These are phyloP conservation scores for Coniferiporia weirii DNA, from an alignment of 1,284 basidiomycete genomes.

Conservation along the genomic window DNA sequence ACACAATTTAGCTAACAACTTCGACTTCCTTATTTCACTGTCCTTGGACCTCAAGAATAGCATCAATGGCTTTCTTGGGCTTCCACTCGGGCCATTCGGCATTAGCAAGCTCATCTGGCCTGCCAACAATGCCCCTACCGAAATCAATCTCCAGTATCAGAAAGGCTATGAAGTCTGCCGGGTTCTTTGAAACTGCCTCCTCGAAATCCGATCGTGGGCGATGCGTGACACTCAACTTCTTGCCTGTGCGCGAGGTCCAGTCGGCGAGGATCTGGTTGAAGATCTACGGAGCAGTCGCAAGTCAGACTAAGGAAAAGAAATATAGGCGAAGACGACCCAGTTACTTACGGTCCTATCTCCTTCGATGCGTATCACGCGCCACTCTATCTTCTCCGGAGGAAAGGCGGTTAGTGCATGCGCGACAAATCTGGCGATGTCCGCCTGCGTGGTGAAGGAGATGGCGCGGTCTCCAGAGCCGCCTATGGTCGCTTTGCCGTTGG, in stretches of 20 bases:
- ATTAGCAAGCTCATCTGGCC: constrained; percentile 11
- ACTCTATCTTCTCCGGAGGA: constrained; percentile 26
- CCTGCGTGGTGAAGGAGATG: constrained; percentile 30
- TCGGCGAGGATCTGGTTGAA: constrained; percentile 5
- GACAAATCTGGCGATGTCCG: constrained; percentile 32
- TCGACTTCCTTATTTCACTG: neutral
- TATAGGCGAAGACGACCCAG: neutral
- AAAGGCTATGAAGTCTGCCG: neutral
- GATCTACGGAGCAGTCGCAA: neutral
- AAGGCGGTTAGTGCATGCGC: constrained; percentile 32
- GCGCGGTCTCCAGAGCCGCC: constrained; percentile 29
- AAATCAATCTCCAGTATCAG: constrained; percentile 1
- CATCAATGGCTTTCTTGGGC: constrained; percentile 10
- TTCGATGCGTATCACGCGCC: constrained; percentile 32
- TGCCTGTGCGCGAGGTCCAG: neutral
- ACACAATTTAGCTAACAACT: neutral
- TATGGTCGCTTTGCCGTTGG: constrained; percentile 30
- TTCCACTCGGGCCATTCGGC: constrained; percentile 12
- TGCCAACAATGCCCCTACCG: constrained; percentile 4
- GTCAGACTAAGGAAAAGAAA: neutral
- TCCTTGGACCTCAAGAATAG: neutral
- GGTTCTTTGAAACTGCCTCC: constrained; percentile 3
- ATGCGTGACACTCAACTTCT: neutral
- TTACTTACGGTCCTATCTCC: constrained; percentile 28
- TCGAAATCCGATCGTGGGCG: constrained; percentile 5